Evolutionary conservation across 495 filamentous ascomycete species (phyloP).

Genomic region (Baudoinia panamericana): DNA sequence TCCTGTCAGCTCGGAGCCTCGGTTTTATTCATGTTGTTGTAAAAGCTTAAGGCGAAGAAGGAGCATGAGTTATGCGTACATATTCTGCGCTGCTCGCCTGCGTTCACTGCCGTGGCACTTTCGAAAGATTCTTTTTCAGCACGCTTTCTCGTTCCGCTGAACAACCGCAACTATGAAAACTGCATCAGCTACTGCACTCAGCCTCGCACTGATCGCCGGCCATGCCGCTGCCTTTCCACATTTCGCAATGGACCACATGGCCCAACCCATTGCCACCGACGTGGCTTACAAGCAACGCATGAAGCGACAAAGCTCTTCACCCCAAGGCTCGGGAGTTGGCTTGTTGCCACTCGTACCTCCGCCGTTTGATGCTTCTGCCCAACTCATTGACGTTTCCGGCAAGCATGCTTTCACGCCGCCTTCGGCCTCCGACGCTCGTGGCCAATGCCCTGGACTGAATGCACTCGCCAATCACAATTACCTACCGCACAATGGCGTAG

Average conservation of each 20-base stretch:
- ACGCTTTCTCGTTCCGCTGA: no score
- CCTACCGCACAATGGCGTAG: constrained; percentile 40
- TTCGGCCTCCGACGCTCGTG: constrained; percentile 21
- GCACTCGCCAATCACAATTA: constrained; percentile 39
- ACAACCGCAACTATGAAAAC: constrained; percentile 5
- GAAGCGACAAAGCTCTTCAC: constrained; percentile 3
- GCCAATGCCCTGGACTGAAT: constrained; percentile 35
- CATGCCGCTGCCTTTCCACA: constrained; percentile 19
- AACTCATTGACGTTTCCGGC: constrained; percentile 25
- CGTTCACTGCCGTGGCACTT: no score
- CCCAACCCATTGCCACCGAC: constrained; percentile 6
- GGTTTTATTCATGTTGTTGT: no score
- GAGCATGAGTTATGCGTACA: no score
- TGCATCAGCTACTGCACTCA: not conserved
- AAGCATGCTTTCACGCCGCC: constrained; percentile 23
- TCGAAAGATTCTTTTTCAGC: no score
- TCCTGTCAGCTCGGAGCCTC: no score
- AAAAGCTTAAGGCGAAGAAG: no score
- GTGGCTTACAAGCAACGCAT: constrained; percentile 9
- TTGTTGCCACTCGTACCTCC: constrained; percentile 20
- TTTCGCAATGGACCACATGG: constrained; percentile 8
- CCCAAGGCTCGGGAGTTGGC: constrained; percentile 18
- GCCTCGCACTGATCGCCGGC: constrained; percentile 4
- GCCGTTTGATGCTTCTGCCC: constrained; percentile 25
- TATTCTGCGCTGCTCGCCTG: no score